Percentiles rank a stretch among this genome's conserved stretches.
These are phyloP conservation scores for Boletus eberwhitei DNA, from an alignment of 768 basidiomycete species.

Conservation along the genomic window DNA sequence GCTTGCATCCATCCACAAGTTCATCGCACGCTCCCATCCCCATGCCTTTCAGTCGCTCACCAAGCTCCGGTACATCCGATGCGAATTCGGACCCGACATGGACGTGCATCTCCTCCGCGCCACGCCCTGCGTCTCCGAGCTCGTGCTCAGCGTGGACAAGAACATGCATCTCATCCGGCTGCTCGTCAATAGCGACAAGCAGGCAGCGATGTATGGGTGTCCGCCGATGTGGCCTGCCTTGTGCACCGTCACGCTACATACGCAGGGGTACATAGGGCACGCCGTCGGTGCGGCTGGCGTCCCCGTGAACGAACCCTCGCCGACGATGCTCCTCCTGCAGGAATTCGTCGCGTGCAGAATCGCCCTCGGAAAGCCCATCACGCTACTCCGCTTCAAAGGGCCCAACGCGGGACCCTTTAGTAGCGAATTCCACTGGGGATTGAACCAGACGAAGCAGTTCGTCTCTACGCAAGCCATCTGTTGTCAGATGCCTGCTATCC, in stretches of 20 bases:
- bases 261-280: slow-evolving; percentile 26
- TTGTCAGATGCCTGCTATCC: slow-evolving; percentile 21
- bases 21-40: slow-evolving; percentile 26
- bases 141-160: slow-evolving; percentile 31
- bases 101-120: slow-evolving; percentile 31
- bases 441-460: slow-evolving; percentile 26
- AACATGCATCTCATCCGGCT: slow-evolving; percentile 29
- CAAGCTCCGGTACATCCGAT: slow-evolving; percentile 27
- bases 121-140: slow-evolving; percentile 30
- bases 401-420: slow-evolving; percentile 28
- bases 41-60: slow-evolving; percentile 28
- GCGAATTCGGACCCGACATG: slow-evolving; percentile 32
- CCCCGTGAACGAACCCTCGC: slow-evolving; percentile 30
- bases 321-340: slow-evolving; percentile 29
- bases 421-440: slow-evolving; percentile 30
- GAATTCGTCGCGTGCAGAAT: slow-evolving; percentile 24
- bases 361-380: slow-evolving; percentile 20
- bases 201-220: slow-evolving; percentile 27
- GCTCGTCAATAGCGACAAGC: slow-evolving; percentile 35
- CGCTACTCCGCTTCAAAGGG: slow-evolving; percentile 27
- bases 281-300: slow-evolving; percentile 16
- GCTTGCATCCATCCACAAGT: slow-evolving; percentile 28
- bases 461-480: slow-evolving; percentile 20
- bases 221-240: slow-evolving; percentile 30
- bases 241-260: slow-evolving; percentile 27